Conservation (phyloP, 345 rosid species). For the Bruguiera parviflora region DNA sequence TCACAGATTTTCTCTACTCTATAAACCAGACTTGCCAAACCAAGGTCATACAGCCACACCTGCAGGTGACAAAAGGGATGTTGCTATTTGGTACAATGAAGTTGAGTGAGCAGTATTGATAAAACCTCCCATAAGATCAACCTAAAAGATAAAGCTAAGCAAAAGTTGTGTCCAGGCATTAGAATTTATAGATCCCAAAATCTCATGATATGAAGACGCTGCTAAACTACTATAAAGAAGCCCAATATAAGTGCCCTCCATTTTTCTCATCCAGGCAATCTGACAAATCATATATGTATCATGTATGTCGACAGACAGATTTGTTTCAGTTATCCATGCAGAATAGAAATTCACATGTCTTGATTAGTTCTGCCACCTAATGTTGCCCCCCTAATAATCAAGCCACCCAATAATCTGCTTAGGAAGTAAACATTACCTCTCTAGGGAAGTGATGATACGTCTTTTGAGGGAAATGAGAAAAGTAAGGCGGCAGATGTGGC, state of each 20-base stretch:
- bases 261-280: too few relatives aligned
- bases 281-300: not conserved
- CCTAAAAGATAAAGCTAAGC: not conserved
- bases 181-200: not conserved
- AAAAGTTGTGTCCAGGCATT: not conserved
- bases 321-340: not conserved
- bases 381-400: not conserved
- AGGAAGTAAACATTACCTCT: conserved; percentile 53
- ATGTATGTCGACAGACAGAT: not conserved
- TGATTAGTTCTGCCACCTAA: not conserved
- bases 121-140: not conserved
- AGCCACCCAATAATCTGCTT: not conserved
- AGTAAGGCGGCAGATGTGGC: conserved; percentile 93
- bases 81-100: not conserved
- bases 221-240: not conserved
- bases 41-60: conserved; percentile 63
- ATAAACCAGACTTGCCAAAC: conserved; percentile 49
- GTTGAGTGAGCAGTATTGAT: too few relatives aligned
- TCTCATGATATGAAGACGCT: not conserved
- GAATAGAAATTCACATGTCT: not conserved
- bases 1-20: conserved; percentile 68
- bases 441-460: conserved; percentile 95
- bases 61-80: conserved; percentile 18
- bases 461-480: conserved; percentile 60
- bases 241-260: not conserved